Percentiles rank a stretch among this genome's conserved stretches.
Evolutionary conservation across 2,329 filamentous ascomycete genomes (phyloP).

Genomic region (Talaromyces funiculosus): DNA sequence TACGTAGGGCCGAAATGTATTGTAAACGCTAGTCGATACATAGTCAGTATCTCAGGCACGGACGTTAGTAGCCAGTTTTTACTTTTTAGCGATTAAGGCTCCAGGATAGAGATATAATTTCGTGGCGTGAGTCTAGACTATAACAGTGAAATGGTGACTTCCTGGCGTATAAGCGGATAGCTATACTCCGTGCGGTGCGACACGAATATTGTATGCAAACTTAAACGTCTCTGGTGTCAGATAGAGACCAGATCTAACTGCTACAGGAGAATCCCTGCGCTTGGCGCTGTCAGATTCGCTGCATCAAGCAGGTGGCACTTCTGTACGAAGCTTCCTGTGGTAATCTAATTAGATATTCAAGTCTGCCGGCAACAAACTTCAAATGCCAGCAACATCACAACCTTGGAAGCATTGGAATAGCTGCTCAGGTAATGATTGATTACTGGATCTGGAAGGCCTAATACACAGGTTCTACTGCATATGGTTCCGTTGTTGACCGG

Average conservation of each 20-base stretch:
- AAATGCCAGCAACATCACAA: not conserved
- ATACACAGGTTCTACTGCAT: not conserved
- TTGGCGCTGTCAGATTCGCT: not conserved
- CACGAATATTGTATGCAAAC: not conserved
- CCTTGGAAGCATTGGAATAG: too few species aligned
- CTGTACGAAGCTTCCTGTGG: not conserved
- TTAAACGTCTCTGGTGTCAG: not conserved
- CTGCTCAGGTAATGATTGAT: too few species aligned
- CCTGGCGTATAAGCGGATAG: not conserved
- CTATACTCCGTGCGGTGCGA: not conserved
- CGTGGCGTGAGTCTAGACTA: not conserved
- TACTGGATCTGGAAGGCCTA: not conserved
- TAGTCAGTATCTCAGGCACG: not conserved
- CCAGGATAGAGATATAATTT: not conserved
- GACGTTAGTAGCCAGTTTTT: not conserved
- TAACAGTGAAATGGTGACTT: not conserved
- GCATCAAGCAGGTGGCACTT: not conserved
- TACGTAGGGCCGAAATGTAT: conserved; percentile 13
- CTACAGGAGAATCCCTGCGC: not conserved
- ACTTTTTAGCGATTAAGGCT: not conserved
- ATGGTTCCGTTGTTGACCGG: not conserved
- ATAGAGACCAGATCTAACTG: not conserved
- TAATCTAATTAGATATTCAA: not conserved
- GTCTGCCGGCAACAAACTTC: not conserved
- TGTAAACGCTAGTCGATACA: conserved; percentile 6